phyloP scores from a whole-genome alignment of 140 eudicot species.

The Oenanthe javanica region DNA sequence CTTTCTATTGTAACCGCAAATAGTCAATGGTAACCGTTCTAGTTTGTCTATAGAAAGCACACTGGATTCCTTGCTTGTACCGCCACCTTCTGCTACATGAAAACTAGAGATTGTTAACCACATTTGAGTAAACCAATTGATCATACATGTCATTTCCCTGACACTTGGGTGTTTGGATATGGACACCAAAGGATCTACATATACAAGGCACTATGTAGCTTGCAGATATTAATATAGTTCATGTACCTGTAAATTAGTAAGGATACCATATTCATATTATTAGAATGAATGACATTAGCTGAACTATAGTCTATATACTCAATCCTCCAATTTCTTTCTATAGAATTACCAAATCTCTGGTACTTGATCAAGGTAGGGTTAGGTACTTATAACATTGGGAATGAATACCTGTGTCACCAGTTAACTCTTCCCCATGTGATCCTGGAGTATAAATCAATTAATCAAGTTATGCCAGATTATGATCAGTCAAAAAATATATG shows the following conservation, averaged over 20 bases:
- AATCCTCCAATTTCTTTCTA: no score
- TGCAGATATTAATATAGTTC: background rate
- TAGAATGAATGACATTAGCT: background rate
- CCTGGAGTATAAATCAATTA: constrained; percentile 18
- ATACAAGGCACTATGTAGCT: background rate
- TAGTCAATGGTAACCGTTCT: constrained; percentile 66
- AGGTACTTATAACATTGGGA: background rate
- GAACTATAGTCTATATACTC: no score
- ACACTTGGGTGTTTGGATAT: background rate
- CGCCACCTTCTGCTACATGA: constrained; percentile 28
- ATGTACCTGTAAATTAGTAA: background rate
- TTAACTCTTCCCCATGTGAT: constrained; percentile 10
- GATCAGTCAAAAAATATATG: background rate
- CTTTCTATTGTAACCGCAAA: constrained; percentile 64
- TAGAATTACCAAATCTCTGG: background rate
- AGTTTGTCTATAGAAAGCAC: constrained; percentile 41
- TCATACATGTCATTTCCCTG: background rate
- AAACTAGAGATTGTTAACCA: background rate
- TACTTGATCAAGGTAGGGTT: background rate
- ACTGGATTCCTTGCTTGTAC: constrained; percentile 29
- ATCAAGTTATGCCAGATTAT: background rate
- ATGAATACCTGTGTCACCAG: constrained; percentile 9
- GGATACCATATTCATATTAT: background rate
- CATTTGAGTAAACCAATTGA: background rate
- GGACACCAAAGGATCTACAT: background rate